phyloP scores from a whole-genome alignment of 306 rosid species.

The Cercis canadensis region DNA sequence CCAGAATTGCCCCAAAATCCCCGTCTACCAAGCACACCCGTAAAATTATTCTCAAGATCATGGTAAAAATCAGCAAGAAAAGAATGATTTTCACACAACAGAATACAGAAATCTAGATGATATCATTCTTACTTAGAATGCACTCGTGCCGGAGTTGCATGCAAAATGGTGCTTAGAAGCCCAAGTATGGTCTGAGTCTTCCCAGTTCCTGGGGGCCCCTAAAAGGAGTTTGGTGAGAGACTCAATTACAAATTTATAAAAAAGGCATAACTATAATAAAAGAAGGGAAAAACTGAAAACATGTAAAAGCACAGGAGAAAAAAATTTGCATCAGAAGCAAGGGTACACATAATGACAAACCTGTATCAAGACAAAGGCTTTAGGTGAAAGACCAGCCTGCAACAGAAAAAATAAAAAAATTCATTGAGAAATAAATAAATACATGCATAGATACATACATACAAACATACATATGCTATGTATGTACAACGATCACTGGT shows the following conservation, averaged over 20 bases:
- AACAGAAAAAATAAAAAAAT: slow-evolving; percentile 38
- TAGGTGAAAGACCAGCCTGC: slow-evolving; percentile 94
- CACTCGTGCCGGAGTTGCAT: slow-evolving; percentile 87
- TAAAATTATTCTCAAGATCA: slow-evolving; percentile 25
- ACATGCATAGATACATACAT: background rate
- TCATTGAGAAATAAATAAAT: slow-evolving; percentile 29
- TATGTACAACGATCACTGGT: background rate
- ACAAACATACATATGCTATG: too few species aligned
- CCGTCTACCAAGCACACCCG: slow-evolving; percentile 28
- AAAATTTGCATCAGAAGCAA: slow-evolving; percentile 28
- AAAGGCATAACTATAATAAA: background rate
- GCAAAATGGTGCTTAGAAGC: slow-evolving; percentile 90
- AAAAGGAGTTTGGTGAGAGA: slow-evolving; percentile 50
- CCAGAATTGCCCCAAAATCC: slow-evolving; percentile 14
- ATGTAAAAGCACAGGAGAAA: slow-evolving; percentile 30
- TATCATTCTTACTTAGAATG: slow-evolving; percentile 65
- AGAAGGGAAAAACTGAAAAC: slow-evolving; percentile 27
- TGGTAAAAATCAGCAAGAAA: slow-evolving; percentile 11
- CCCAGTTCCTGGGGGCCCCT: slow-evolving; percentile 99
- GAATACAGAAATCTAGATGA: background rate
- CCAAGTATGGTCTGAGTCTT: slow-evolving; percentile 96
- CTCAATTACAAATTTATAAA: background rate
- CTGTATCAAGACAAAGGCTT: slow-evolving; percentile 93
- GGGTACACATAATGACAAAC: slow-evolving; percentile 47
- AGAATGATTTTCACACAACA: slow-evolving; percentile 11